Evolutionary conservation across 1,139 yeast species (phyloP).

Genomic region (Suhomyces guaymorum): DNA sequence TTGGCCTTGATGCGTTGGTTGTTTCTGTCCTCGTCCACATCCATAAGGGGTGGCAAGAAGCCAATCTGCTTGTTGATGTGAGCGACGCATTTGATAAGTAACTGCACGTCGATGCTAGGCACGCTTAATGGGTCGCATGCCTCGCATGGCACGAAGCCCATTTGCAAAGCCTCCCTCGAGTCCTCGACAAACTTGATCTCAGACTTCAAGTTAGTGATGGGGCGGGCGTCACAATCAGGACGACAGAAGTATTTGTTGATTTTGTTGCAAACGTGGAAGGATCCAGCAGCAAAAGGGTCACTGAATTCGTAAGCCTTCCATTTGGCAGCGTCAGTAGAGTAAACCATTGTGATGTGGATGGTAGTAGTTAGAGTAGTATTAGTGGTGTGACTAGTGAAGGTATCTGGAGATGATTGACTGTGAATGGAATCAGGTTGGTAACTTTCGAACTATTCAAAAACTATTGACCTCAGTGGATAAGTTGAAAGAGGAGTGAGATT

Average conservation of each 20-base stretch:
- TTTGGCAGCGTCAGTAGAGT: constrained; percentile 48
- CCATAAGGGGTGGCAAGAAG: constrained; percentile 51
- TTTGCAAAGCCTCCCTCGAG: constrained; percentile 42
- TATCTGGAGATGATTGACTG: not conserved
- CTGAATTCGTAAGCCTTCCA: constrained; percentile 69
- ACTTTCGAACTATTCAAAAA: too few species aligned
- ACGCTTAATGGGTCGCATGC: constrained; percentile 48
- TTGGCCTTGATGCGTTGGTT: constrained; percentile 41
- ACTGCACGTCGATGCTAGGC: constrained; percentile 51
- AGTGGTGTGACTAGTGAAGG: constrained; percentile 1
- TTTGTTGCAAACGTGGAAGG: constrained; percentile 54
- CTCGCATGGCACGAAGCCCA: constrained; percentile 54
- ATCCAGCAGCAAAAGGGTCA: constrained; percentile 65
- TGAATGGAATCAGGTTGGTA: too few species aligned
- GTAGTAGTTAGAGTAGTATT: not conserved
- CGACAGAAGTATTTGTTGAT: constrained; percentile 51
- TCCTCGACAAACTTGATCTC: constrained; percentile 47
- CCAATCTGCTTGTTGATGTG: constrained; percentile 60
- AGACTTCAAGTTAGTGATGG: constrained; percentile 42
- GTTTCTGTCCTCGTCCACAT: constrained; percentile 48
- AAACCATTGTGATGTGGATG: constrained; percentile 32
- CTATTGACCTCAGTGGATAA: too few species aligned
- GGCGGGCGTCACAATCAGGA: constrained; percentile 65
- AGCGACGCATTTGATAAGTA: constrained; percentile 59
- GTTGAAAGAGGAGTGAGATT: too few species aligned